Evolutionary conservation across 1,284 basidiomycete species (phyloP), one percentile per base, ranked within the genome.

Genomic region (Fomitopsis pinicola): DNA sequence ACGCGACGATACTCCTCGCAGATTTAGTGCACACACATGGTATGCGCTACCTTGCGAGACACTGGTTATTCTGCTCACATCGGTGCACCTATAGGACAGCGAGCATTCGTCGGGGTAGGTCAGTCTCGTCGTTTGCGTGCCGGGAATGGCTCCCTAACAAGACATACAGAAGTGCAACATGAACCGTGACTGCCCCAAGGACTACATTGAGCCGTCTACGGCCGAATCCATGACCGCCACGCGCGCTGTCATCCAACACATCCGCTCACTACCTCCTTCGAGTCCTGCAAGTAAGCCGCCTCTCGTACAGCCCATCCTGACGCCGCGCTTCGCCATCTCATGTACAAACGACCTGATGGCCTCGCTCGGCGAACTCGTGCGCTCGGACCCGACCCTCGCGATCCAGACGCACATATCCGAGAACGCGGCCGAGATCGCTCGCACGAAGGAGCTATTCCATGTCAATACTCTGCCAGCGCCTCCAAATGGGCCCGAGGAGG

Each of bases 371-470:
- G 69, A 80, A 2, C 76, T 95, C 45, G 86, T 84, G 0, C 68
- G 73, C 45, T 68, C 74, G 2, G 80, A 89, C 67, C 80, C 84
- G 14, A 71, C 77, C 0, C 78, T 98, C 42, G 83, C 84, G 46
- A 90, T 98, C 57, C 96, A 99, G 76, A 98, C 97, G 0, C 97
- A 98, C 74, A 86, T 98, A 40, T 88, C 89, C 28, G 97, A 99
- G 77, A 97, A 95, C 72, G 76, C 72, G 5, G 74, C 80, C 26
- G 97, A 99, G 75, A 83, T 97, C 62, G 79, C 75, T 33, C 84
- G 83, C 66, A 89, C 90, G 3, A 79, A 82, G 62, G 64, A 80
- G 57, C 78, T 92, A 44, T 97, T 95, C 75, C 84, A 87, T 40
- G 59, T 63, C 19, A 55, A 56, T 22, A 55, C 57, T 6, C 67